These are phyloP conservation scores for Globisporangium barbulae DNA, from an alignment of 352 stramenopile species.

Conservation along the genomic window DNA sequence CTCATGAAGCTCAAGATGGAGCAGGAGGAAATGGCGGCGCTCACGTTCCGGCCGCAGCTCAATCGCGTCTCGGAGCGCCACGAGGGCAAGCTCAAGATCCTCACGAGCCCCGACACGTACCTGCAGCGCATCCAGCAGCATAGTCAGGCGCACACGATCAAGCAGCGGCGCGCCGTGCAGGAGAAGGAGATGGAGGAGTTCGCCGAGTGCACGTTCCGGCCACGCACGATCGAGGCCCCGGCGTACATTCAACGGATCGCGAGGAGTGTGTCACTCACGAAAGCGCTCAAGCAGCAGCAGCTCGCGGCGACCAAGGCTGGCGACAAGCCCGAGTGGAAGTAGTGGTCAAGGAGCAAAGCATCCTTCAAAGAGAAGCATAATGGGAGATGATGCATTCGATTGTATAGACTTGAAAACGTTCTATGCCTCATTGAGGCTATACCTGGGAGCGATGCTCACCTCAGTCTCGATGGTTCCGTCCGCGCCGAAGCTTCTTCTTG, in stretches of 20 bases:
- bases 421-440: not conserved
- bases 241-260: constrained; percentile 85
- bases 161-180: constrained; percentile 67
- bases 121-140: constrained; percentile 80
- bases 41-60: constrained; percentile 79
- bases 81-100: constrained; percentile 78
- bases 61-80: constrained; percentile 61
- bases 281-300: constrained; percentile 59
- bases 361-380: not conserved
- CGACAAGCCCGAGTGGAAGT: constrained; percentile 74
- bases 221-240: constrained; percentile 75
- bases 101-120: constrained; percentile 77
- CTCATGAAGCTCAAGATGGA: constrained; percentile 88
- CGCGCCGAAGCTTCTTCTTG: constrained; percentile 1
- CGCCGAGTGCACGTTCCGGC: constrained; percentile 83
- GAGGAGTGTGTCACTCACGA: constrained; percentile 66
- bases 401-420: not conserved
- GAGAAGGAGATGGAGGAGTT: constrained; percentile 85
- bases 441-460: too few relatives aligned
- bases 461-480: not conserved
- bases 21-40: constrained; percentile 76
- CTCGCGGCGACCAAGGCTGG: constrained; percentile 31
- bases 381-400: constrained; percentile 9
- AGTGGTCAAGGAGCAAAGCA: constrained; percentile 6
- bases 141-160: constrained; percentile 63